Percentiles rank a stretch among this genome's conserved stretches.
These are phyloP conservation scores for Tuber brumale DNA, from an alignment of 495 filamentous ascomycete genomes.

Conservation along the genomic window DNA sequence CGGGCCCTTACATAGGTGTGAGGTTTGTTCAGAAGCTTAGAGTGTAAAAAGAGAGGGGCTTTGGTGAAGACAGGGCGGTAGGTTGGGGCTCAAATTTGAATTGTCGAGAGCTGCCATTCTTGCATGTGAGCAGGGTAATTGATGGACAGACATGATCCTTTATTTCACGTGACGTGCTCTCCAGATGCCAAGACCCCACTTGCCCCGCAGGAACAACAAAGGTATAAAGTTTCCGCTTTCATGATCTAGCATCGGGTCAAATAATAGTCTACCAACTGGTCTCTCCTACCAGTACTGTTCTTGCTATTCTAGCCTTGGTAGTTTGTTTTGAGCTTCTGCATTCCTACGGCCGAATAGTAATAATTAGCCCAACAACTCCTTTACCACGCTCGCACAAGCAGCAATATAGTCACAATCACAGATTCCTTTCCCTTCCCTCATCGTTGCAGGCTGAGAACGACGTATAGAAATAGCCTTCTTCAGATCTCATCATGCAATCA, in stretches of 20 bases:
- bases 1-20: not conserved
- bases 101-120: not conserved
- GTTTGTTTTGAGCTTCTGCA: not conserved
- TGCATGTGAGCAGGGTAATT: too few relatives aligned
- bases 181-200: not conserved
- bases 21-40: not conserved
- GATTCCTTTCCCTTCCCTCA: not conserved
- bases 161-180: not conserved
- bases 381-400: not conserved
- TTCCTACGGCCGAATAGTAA: not conserved
- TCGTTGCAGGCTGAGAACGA: not conserved
- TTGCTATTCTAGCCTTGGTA: not conserved
- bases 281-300: not conserved
- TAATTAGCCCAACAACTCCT: not conserved
- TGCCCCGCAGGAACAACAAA: not conserved
- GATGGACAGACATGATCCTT: not conserved
- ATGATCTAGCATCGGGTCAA: not conserved
- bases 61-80: not conserved
- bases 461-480: not conserved
- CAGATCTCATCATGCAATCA: slow-evolving; percentile 62
- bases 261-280: not conserved
- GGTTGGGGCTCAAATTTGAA: not conserved
- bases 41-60: not conserved
- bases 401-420: not conserved
- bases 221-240: not conserved